Percentiles rank a stretch among this genome's conserved stretches.
phyloP scores from a whole-genome alignment of 2,329 filamentous ascomycete species.

The Alternaria triticimaculans region DNA sequence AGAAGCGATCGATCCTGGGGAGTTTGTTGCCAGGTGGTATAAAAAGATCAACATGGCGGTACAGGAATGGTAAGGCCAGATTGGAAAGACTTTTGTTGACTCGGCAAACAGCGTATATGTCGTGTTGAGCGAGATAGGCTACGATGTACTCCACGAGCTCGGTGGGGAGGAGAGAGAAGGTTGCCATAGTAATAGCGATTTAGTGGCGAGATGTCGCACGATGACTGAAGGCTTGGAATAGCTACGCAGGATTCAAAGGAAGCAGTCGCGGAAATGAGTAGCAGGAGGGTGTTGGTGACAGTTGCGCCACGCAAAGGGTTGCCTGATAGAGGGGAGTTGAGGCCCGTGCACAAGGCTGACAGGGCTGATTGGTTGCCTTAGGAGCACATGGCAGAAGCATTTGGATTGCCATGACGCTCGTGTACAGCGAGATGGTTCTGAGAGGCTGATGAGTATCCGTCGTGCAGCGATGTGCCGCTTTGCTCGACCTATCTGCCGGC shows the following conservation, averaged over 20 bases:
- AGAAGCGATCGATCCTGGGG: conserved; percentile 36
- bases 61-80: conserved; percentile 27
- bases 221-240: accelerated
- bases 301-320: background rate
- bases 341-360: conserved; percentile 2
- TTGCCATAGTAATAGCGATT: conserved; percentile 20
- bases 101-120: conserved; percentile 20
- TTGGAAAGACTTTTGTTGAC: conserved; percentile 18
- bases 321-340: background rate
- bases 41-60: conserved; percentile 32
- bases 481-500: background rate
- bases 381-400: background rate
- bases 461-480: background rate
- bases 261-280: background rate
- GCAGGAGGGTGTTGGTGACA: background rate
- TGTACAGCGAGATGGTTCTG: background rate
- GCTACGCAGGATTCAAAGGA: background rate
- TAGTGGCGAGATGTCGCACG: accelerated
- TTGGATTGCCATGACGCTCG: background rate
- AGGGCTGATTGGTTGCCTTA: background rate
- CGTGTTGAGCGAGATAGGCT: conserved; percentile 24
- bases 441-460: background rate
- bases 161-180: conserved; percentile 25
- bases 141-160: conserved; percentile 36
- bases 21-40: conserved; percentile 20